Base-by-base conservation (phyloP, 345 rosid genomes). In the Acer yangbiense region DNA sequence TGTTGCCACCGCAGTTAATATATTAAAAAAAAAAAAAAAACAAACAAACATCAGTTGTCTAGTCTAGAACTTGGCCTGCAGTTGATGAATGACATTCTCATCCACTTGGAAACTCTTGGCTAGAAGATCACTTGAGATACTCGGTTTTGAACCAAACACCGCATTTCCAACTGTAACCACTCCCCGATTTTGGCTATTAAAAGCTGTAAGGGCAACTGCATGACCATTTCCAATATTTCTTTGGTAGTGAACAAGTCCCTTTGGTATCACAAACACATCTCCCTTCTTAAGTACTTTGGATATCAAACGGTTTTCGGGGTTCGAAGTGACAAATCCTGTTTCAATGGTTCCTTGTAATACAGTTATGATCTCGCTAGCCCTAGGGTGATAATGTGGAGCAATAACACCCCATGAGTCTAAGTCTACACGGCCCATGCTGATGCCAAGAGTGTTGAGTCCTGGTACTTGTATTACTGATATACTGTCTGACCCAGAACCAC, bases 381-480 rank as follows among this genome's bases (percentile, higher is more conserved):
- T 58, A 0, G 76, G 81, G 18, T 78, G 81, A 25, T 32, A 71
- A 66, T 78, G 81, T 7, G 76, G 81, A 32, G 81, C 76, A 21
- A 63, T 71, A 25, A 72, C 68, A 7, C 81, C 81, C 35, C 55
- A 18, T 29, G 76, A 71, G 1, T 62, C 76, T 52, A 63, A 72
- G 35, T 78, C 81, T 27, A 73, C 29, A 9, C 81, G 76, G 13
- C 71, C 81, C 20, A 78, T 21, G n/a, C 76, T 71, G 18, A 78
- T 55, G 35, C 76, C 81, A 43, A 78, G 76, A 2, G 81, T 78
- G 81, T 78, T 78, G 39, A 78, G 63, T 3, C 66, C 81, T 32
- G 81, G 81, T n/a, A 78, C 32, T 57, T 65, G 58, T 9, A 54
- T n/a, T 2, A 64, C 72, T 2, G 64, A 71, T 39, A 72, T 55